These are phyloP conservation scores for Anisodus tanguticus DNA, from an alignment of 257 asterid species.

Conservation along the genomic window DNA sequence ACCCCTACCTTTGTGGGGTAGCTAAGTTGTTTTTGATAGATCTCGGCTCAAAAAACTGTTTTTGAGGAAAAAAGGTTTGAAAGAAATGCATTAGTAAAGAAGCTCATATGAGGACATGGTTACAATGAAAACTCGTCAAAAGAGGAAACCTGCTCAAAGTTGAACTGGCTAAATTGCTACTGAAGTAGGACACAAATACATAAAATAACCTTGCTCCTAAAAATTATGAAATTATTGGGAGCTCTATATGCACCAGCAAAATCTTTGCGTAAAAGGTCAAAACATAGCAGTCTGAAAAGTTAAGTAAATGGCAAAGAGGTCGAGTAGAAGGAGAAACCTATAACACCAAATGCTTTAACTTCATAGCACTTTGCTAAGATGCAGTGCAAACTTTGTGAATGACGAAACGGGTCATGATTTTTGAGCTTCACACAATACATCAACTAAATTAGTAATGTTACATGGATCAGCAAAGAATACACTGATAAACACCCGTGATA, in stretches of 20 bases:
- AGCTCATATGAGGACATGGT: neutral
- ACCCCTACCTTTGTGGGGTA: no score
- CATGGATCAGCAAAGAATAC: neutral
- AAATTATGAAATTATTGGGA: neutral
- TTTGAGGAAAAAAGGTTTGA: no score
- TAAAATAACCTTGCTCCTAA: neutral
- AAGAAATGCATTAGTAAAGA: no score
- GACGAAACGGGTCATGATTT: neutral
- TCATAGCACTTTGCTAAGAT: neutral
- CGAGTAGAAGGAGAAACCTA: conserved; percentile 13
- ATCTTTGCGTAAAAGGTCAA: neutral
- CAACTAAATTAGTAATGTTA: neutral
- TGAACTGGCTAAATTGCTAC: conserved; percentile 10
- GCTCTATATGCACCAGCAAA: neutral
- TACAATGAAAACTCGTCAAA: neutral
- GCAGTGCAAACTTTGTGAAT: neutral
- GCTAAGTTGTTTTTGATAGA: no score
- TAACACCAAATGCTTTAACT: neutral
- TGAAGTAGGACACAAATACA: neutral
- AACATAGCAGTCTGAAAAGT: neutral
- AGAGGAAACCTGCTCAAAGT: conserved; percentile 12
- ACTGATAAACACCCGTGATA: no score
- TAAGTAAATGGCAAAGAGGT: neutral
- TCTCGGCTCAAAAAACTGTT: no score
- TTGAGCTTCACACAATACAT: neutral